Base-by-base conservation (phyloP, 352 stramenopile species). In the Phytophthora colocasiae region DNA sequence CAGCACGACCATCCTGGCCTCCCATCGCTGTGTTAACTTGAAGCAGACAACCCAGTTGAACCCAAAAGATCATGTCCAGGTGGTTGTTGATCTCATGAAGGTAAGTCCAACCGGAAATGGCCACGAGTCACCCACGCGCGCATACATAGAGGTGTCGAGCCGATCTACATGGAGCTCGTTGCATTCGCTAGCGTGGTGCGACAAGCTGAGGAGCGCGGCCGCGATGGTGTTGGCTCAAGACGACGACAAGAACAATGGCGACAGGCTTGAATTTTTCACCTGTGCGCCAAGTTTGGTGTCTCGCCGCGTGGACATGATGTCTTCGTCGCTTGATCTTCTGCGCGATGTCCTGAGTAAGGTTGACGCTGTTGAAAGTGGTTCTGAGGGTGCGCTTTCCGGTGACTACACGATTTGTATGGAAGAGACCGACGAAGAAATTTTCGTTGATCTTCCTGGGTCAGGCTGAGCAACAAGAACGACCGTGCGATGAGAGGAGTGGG, bases 251-350 rank as follows among this genome's bases (percentile, higher is more conserved):
- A 7, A 43, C 50, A 61, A 62, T 65, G 27, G 36, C 36, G 40
- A 73, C 58, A 63, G 29, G 29, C 1, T n/a, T 49, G 27, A 58
- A 43, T 69, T 69, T 53, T 74, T 76, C 54, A 43, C 44, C 8
- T 81, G 73, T 58, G 41, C 34, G 5, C 50, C 57, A 36, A 71
- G 69, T 71, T 36, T 60, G 4, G 66, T 76, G 34, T 26, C 44
- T 56, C 61, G 53, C 50, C 73, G 54, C 39, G 39, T 81, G 6
- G 39, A 81, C 38, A 49, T 78, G 22, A 46, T 51, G 31, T 26
- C 58, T 56, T 75, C 55, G 39, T 78, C 73, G 4, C 34, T 68
- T 48, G 73, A 75, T 31, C 10, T 65, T 9, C 34, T 81, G 7
- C 36, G 22, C 38, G 48, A 26, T 39, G 48, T 74, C 29, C 19